Base-by-base conservation (phyloP, 2,329 filamentous ascomycete species). In the Raffaelea ambrosiae region DNA sequence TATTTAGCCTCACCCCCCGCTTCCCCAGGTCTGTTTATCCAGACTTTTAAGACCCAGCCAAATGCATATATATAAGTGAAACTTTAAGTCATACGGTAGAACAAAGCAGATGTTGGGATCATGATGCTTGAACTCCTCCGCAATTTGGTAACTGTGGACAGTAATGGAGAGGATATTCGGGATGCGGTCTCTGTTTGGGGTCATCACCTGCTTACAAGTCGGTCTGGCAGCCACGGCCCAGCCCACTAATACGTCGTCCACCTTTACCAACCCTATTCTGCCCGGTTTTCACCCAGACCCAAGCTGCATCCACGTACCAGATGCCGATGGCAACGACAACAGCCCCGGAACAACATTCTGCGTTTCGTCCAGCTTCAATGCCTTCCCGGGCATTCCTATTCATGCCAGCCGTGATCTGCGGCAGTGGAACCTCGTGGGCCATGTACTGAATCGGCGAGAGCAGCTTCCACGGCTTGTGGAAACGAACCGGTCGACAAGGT, bases 261-360 rank as follows among this genome's bases (percentile, higher is more conserved):
- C 59, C 10, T 57, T 57, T 43, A 49, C 52, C 33, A 70, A 71
- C 54, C 68, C 68, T 3, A 67, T 70, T 23, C 51, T 71, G 11
- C 67, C 68, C 18, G 68, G 68, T 39, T 70, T 67, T 51, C 63
- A 69, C 50, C 65, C 68, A 1, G 68, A 70, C 52, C 68, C 68
- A 5, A 67, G 64, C 46, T 70, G 67, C 49, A 65, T 68, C 29
- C 65, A 63, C 42, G 61, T 68, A 1, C 53, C 58, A 1, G 63
- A 66, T 26, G 53, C 54, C 42, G 59, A 70, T 40, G 55, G 63
- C 11, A 40, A 66, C 23, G 54, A 55, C 42, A 58, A 70, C 43
- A 44, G 40, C 23, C 22, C 33, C 5, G 55, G 64, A 8, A 68
- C 64, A 9, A 70, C 69, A 53, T 71, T 67, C 56, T 70, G 68